Evolutionary conservation across 768 basidiomycete genomes (phyloP).

Genomic region (Hygrocybe punicea): DNA sequence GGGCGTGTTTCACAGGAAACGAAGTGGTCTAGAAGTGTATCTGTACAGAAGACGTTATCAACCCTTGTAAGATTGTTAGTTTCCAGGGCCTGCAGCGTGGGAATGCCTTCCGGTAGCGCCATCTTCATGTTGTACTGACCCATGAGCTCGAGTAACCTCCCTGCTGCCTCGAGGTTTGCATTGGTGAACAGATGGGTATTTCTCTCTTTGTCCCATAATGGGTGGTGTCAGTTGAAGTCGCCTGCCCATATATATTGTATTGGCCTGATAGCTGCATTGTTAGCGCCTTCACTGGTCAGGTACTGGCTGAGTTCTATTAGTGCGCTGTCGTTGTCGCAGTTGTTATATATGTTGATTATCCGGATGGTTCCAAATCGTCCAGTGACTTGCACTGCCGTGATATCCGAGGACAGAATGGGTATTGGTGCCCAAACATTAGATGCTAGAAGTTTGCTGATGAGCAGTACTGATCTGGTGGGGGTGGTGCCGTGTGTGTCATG

Average conservation of each 20-base stretch:
- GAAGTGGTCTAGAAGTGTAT: too few relatives aligned
- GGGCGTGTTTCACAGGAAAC: too few relatives aligned
- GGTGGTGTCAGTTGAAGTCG: too few relatives aligned
- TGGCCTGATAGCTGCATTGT: conserved; percentile 34
- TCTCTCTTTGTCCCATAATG: too few relatives aligned
- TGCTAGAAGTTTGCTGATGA: conserved; percentile 19
- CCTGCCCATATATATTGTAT: too few relatives aligned
- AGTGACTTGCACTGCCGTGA: too few relatives aligned
- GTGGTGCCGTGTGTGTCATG: background rate
- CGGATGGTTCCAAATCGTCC: too few relatives aligned
- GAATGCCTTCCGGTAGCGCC: conserved; percentile 30
- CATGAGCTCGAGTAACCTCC: conserved; percentile 28
- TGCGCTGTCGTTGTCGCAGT: conserved; percentile 12
- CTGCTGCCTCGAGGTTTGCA: conserved; percentile 15
- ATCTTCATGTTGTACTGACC: conserved; percentile 29
- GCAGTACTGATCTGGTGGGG: conserved; percentile 16
- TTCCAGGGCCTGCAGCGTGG: conserved; percentile 30
- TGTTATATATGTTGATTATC: conserved; percentile 30
- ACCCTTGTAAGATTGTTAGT: conserved; percentile 37
- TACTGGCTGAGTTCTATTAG: background rate
- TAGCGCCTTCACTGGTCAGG: conserved; percentile 24
- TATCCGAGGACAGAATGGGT: too few relatives aligned
- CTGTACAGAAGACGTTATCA: too few relatives aligned
- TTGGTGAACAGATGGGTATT: too few relatives aligned
- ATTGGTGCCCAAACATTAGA: conserved; percentile 20